phyloP scores from a whole-genome alignment of 768 basidiomycete genomes.

The Psilocybe sp. region DNA sequence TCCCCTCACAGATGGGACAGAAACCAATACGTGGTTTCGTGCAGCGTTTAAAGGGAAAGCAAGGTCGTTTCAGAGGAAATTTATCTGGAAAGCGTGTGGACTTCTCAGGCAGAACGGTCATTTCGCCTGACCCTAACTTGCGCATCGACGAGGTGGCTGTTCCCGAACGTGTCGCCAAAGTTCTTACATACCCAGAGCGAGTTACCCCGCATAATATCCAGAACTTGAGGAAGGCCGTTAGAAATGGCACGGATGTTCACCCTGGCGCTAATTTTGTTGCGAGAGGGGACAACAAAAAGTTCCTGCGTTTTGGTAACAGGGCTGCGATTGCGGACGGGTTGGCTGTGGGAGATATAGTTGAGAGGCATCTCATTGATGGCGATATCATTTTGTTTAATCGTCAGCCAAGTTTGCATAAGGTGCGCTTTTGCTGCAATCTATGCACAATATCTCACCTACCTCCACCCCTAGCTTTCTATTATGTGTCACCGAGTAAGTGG shows the following conservation, averaged over 20 bases:
- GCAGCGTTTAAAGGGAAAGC: conserved; percentile 97
- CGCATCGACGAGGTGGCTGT: conserved; percentile 98
- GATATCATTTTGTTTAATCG: conserved; percentile 98
- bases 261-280: conserved; percentile 96
- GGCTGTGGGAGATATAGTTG: conserved; percentile 87
- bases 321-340: conserved; percentile 78
- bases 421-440: conserved; percentile 21
- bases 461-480: conserved; percentile 74
- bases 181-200: conserved; percentile 94
- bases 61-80: conserved; percentile 98
- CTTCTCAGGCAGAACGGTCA: conserved; percentile 97
- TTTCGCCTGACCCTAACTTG: conserved; percentile 98
- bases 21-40: conserved; percentile 98
- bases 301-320: conserved; percentile 83
- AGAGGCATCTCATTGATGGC: conserved; percentile 91
- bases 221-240: conserved; percentile 66
- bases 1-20: conserved; percentile 81
- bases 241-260: conserved; percentile 87
- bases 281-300: conserved; percentile 84
- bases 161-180: conserved; percentile 91
- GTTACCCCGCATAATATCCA: conserved; percentile 92
- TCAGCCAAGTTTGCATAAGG: conserved; percentile 97
- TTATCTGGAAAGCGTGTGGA: conserved; percentile 98
- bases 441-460: not conserved
- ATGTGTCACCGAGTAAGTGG: conserved; percentile 90